Base-by-base conservation (phyloP, 768 basidiomycete species). In the Gyrodon lividus region DNA sequence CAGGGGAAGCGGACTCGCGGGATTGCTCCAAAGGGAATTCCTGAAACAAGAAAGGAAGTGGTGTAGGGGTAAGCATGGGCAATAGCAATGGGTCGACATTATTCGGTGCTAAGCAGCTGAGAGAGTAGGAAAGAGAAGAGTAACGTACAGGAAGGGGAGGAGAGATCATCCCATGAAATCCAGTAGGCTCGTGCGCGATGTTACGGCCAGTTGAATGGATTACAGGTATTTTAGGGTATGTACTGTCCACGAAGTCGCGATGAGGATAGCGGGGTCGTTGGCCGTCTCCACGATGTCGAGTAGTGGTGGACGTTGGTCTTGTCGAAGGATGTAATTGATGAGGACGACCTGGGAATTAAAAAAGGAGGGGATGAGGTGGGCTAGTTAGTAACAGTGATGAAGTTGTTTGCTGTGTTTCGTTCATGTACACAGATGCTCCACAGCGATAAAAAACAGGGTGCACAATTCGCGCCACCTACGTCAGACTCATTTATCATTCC, bases 381-480 rank as follows among this genome's bases (percentile, higher is more conserved):
- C 24, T 35, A 37, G 35, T 50, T 14, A 31, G 43, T 23, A 16
- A 24, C 22, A 23, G 22, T n/a, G n/a, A n/a, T n/a, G 2, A 19
- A 28, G 16, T 41, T 44, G 43, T 13, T 43, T 43, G 28, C 16
- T 33, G 26, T 47, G 51, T 46, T 42, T 49, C 43, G 51, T 44
- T 59, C 57, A 66, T 63, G 61, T 57, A 70, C 66, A 64, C 65
- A 56, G 45, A 56, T 7, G 66, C 66, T 68, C 66, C 66, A 68
- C 66, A 68, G 50, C 58, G 59, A 66, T 61, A 54, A 57, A 68
- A 67, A 70, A 68, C 64, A 61, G 66, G 66, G 66, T 70, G 16
- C 64, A 56, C 56, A 57, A 67, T 50, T 56, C 44, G 64, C 67
- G 68, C 66, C 68, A 67, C 65, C 37, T 45, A 56, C 53, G 57